Evolutionary conservation across 192 early-diverging fungal species (phyloP), one percentile per base, ranked within the genome.

Genomic region (Podochytrium sp.): DNA sequence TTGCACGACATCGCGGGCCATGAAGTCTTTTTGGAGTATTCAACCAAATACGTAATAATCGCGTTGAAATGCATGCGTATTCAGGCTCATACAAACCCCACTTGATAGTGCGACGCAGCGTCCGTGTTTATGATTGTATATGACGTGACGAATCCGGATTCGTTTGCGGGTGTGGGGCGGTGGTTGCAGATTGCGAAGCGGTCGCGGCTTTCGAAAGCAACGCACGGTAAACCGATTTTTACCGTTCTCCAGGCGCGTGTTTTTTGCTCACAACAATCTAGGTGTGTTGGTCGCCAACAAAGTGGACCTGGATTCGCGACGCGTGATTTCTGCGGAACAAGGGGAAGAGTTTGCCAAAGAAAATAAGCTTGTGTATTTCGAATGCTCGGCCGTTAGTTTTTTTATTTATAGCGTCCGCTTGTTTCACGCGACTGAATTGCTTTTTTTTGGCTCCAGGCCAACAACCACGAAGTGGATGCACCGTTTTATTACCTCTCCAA

Each of bases 231-330:
- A 76, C 30, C 34, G 6, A 51, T 5, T 50, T 3, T 57, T 55
- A 43, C 39, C 34, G 23, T 38, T 41, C 4, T 78, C 2, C 27
- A 27, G 32, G 27, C 39, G 12, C 39, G 32, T 3, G 0, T n/a
- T n/a, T n/a, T n/a, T n/a, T n/a, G n/a, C n/a, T n/a, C n/a, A n/a
- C n/a, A 10, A 4, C 12, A 65, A 34, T 65, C 16, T n/a, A 80
- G 85, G 85, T 30, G 76, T 83, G 1, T 50, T 87, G 29, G 73
- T 87, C 3, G 83, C 78, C 0, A 85, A 66, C 61, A 87, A 87
- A 65, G 56, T 62, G 5, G 85, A 87, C 61, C 74, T 79, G 41
- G 68, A 52, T 2, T 49, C 49, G 12, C 70, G 82, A 49, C 53
- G 85, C 3, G 74, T 59, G 16, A 58, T 87, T n/a, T 70, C 67